Evolutionary conservation across 2,329 filamentous ascomycete species (phyloP), one percentile per base, ranked within the genome.

Genomic region (Fusarium torreyae): DNA sequence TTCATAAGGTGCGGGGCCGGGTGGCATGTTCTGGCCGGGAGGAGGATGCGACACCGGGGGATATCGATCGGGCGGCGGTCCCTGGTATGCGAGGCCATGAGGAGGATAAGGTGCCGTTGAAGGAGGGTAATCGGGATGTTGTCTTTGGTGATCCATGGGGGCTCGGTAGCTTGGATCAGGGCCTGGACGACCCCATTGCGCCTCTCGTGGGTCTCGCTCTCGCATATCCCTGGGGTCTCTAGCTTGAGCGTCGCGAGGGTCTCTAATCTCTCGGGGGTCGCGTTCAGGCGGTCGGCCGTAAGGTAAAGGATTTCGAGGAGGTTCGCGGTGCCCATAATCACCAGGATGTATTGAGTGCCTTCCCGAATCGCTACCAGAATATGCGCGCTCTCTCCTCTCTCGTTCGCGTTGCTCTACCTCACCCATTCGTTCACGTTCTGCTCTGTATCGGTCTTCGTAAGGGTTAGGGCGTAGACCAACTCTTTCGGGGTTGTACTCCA

Each of bases 401-500:
- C 82, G 75, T 48, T 84, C 82, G 9, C 82, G 76, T 43, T 80
- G 75, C 39, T 86, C 83, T 53, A 78, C 77, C 44, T 84, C 84
- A 57, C 81, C 77, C 54, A 82, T 79, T 28, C 83, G 79, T 49
- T 87, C 85, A 44, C 82, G 80, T 55, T 86, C 85, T 15, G 80
- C 77, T 57, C 85, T 80, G 57, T 83, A 88, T 43, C 86, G 84
- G 20, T 88, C 86, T 58, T 90, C 87, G 68, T 85, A 88, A 4
- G 77, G 75, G 52, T 78, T 78, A 5, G 79, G 75, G 48, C 86
- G 83, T 15, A 83, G 71, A 4, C 81, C 78, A 14, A 81, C 79
- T 53, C 85, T 81, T 45, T 89, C 87, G 0, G 82, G 81, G 63
- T 86, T 86, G 72, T 88, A 88, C 54, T 88, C 87, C 48, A 80